Conservation (phyloP, 305 asterid genomes). For the Plantago coronopus region DNA sequence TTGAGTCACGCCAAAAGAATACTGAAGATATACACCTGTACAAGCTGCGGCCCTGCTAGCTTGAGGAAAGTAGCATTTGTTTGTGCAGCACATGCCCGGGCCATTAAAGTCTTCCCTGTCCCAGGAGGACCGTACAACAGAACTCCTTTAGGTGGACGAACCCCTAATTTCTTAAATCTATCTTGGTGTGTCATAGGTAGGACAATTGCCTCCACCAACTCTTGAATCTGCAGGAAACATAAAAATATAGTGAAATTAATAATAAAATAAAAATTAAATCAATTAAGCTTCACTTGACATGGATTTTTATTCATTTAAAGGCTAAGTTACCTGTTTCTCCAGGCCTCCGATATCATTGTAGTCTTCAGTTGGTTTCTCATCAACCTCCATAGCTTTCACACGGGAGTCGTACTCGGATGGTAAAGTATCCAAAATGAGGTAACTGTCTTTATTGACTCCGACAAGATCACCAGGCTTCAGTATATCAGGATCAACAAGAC, state of each 20-base stretch:
- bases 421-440: constrained; percentile 82
- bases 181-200: constrained; percentile 95
- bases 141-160: constrained; percentile 77
- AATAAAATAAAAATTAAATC: neutral
- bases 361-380: constrained; percentile 96
- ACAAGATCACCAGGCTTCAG: constrained; percentile 92
- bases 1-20: neutral
- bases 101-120: constrained; percentile 54
- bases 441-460: constrained; percentile 92
- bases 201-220: constrained; percentile 89
- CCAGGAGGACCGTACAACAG: constrained; percentile 54
- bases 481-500: constrained; percentile 81
- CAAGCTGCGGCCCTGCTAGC: constrained; percentile 95
- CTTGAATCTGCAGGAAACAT: constrained; percentile 57
- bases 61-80: constrained; percentile 95
- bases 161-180: constrained; percentile 78
- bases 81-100: constrained; percentile 62
- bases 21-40: constrained; percentile 44
- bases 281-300: neutral
- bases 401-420: constrained; percentile 98
- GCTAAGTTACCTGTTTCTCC: constrained; percentile 72
- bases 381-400: constrained; percentile 99
- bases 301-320: neutral
- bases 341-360: constrained; percentile 91
- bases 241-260: too few relatives aligned